Conservation (phyloP, 306 rosid species). For the Acacia confusa region DNA sequence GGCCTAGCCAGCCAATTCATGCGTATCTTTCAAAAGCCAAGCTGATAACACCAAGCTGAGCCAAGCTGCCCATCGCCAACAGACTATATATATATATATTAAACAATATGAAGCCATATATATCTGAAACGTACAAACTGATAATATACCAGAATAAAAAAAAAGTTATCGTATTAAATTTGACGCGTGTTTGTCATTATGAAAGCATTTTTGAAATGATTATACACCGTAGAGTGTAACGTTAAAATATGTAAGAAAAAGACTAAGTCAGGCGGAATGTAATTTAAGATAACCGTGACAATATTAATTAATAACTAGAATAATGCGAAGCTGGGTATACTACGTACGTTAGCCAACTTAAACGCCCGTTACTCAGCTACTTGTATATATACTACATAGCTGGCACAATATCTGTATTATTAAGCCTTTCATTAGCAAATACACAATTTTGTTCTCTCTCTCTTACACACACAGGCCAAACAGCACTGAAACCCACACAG, state of each 20-base stretch:
- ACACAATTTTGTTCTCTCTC: background rate
- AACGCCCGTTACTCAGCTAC: background rate
- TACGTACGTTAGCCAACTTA: slow-evolving; percentile 15
- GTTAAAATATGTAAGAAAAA: background rate
- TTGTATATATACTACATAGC: background rate
- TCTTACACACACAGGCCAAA: background rate
- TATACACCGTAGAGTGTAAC: background rate
- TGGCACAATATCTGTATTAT: background rate
- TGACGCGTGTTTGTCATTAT: background rate
- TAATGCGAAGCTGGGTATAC: slow-evolving; percentile 32
- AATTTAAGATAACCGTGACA: background rate
- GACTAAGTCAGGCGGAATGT: background rate
- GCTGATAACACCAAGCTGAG: slow-evolving; percentile 11
- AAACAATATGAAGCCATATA: background rate
- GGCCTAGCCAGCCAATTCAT: slow-evolving; percentile 25
- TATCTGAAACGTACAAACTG: slow-evolving; percentile 34
- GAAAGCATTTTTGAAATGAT: background rate
- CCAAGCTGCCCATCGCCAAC: slow-evolving; percentile 35
- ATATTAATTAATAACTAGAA: background rate
- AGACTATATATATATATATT: slow-evolving; percentile 16
- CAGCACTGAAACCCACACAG: slow-evolving; percentile 7
- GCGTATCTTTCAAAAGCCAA: background rate
- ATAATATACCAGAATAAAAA: background rate
- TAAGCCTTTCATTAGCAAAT: background rate
- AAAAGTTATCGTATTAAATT: background rate